Evolutionary conservation across 1,139 yeast genomes (phyloP).

Genomic region (Candida sojae): DNA sequence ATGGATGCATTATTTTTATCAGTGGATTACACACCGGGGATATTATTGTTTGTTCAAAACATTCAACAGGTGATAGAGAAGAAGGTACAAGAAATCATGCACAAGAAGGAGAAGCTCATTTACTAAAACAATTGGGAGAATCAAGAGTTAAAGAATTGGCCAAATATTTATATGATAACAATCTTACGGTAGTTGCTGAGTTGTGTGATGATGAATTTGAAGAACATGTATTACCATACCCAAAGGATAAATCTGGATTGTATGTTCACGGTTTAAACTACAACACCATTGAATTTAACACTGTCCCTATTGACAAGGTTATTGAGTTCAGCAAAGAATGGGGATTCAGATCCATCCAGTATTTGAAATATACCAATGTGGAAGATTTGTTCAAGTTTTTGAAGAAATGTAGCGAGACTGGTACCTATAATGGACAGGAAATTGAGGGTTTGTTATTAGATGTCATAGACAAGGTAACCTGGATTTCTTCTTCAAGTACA

Average conservation of each 20-base stretch:
- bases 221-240: conserved; percentile 86
- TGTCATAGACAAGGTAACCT: conserved; percentile 48
- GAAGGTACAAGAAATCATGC: conserved; percentile 71
- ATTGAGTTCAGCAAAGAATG: conserved; percentile 60
- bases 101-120: conserved; percentile 62
- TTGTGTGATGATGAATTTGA: conserved; percentile 91
- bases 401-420: conserved; percentile 60
- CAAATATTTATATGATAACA: conserved; percentile 43
- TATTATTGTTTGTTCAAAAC: conserved; percentile 82
- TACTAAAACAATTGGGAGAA: conserved; percentile 51
- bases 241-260: conserved; percentile 68
- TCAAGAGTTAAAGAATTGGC: conserved; percentile 55
- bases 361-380: conserved; percentile 37
- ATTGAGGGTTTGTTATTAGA: conserved; percentile 91
- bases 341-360: conserved; percentile 68
- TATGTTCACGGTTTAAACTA: conserved; percentile 86
- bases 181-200: conserved; percentile 88
- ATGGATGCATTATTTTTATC: conserved; percentile 88
- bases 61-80: conserved; percentile 70
- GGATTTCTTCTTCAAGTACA: conserved; percentile 81
- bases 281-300: conserved; percentile 64
- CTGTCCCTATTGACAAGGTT: conserved; percentile 65
- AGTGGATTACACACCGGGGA: conserved; percentile 77
- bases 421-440: conserved; percentile 70
- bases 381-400: conserved; percentile 51